These are phyloP conservation scores for Debaryomyces subglobosus DNA, from an alignment of 1,139 yeast species.

Conservation along the genomic window DNA sequence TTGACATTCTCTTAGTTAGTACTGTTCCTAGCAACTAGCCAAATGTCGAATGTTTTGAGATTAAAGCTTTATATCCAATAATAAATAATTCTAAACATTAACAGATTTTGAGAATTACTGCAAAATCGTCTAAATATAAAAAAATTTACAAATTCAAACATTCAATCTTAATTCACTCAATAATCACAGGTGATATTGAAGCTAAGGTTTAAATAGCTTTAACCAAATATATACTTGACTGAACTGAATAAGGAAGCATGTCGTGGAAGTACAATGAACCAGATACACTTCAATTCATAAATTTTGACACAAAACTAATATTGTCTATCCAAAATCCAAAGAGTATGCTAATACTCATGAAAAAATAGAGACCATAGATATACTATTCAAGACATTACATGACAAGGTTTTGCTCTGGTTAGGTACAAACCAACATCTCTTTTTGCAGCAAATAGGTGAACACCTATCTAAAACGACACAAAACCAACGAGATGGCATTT, in stretches of 20 bases:
- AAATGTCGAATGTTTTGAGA: no score
- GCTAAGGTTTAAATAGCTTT: not conserved
- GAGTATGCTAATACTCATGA: no score
- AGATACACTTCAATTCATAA: not conserved
- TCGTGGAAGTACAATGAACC: not conserved
- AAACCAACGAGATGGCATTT: not conserved
- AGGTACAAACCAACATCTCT: not conserved
- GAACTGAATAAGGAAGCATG: not conserved
- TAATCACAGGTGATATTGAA: not conserved
- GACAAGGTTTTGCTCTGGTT: not conserved
- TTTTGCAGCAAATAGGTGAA: not conserved
- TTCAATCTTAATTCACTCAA: not conserved
- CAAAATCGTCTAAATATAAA: not conserved
- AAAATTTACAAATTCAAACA: not conserved
- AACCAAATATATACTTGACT: not conserved
- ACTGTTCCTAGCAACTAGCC: no score
- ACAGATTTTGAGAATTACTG: not conserved
- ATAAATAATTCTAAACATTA: no score
- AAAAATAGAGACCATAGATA: not conserved
- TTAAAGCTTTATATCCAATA: no score
- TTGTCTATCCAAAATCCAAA: no score
- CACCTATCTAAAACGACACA: not conserved
- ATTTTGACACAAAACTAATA: not conserved
- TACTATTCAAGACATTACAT: not conserved
- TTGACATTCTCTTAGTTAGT: no score